Conservation (phyloP, 2,329 filamentous ascomycete genomes). For the Stylonectria norvegica region DNA sequence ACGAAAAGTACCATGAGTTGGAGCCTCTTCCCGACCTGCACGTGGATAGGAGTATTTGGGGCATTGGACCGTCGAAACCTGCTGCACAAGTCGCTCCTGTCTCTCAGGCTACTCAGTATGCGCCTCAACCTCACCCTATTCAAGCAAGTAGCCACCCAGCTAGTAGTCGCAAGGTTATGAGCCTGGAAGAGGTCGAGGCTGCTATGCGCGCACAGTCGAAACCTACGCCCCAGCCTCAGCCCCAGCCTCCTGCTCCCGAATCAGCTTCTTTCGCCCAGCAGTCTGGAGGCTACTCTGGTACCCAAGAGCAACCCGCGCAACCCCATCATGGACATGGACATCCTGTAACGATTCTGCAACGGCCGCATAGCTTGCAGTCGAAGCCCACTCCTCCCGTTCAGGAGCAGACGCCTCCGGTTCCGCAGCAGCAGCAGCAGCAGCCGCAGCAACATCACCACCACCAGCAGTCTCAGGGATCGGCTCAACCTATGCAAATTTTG, state of each 20-base stretch:
- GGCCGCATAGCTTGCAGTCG: conserved; percentile 43
- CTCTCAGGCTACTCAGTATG: conserved; percentile 18
- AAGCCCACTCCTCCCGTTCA: conserved; percentile 39
- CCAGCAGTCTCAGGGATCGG: conserved; percentile 38
- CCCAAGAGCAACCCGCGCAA: conserved; percentile 33
- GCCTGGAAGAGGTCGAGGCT: conserved; percentile 93
- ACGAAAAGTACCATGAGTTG: conserved; percentile 84
- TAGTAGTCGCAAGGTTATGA: conserved; percentile 76
- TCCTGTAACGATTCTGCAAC: conserved; percentile 54
- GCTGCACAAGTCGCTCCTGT: conserved; percentile 32
- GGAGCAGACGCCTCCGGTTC: conserved; percentile 27
- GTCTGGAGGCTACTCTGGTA: conserved; percentile 21
- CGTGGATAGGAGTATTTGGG: conserved; percentile 92
- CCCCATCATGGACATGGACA: conserved; percentile 41
- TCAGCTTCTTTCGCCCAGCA: conserved; percentile 28
- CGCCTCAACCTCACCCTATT: conserved; percentile 15
- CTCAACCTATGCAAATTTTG: conserved; percentile 69
- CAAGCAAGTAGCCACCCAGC: conserved; percentile 20
- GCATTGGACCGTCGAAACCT: conserved; percentile 58
- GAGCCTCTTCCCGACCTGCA: conserved; percentile 86
- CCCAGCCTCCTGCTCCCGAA: conserved; percentile 25
- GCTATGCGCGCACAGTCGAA: conserved; percentile 73
- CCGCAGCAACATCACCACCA: conserved; percentile 38
- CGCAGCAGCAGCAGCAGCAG: conserved; percentile 39
- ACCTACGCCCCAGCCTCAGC: conserved; percentile 34